These are phyloP conservation scores for Castanea mollissima DNA, from an alignment of 306 rosid genomes.

Conservation along the genomic window DNA sequence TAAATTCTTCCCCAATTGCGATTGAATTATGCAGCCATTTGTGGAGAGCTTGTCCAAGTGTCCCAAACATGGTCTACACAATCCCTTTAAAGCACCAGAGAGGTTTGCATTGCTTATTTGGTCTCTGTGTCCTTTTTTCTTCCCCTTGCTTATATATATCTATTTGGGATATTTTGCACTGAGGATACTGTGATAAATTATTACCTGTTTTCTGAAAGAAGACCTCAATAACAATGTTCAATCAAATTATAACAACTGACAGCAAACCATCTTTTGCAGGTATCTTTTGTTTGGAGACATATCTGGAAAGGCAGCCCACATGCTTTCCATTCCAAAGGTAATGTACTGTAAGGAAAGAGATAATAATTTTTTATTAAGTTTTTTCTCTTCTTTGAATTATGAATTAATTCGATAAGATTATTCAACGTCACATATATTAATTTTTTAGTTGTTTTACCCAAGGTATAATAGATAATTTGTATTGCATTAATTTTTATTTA, in stretches of 20 bases:
- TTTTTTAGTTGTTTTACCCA: neutral
- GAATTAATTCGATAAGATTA: neutral
- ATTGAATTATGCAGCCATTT: conserved; percentile 61
- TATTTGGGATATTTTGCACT: neutral
- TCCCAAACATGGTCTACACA: conserved; percentile 94
- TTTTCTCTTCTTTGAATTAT: neutral
- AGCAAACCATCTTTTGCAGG: conserved; percentile 41
- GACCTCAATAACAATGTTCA: neutral
- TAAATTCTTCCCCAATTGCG: neutral
- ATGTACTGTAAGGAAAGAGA: conserved; percentile 8
- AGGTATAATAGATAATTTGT: neutral
- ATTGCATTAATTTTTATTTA: neutral
- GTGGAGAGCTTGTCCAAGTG: conserved; percentile 84
- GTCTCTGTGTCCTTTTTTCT: neutral
- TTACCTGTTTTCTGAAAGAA: neutral
- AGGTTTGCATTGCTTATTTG: conserved; percentile 49
- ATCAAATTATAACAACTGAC: neutral
- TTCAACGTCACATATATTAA: neutral
- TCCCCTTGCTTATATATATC: neutral
- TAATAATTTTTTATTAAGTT: neutral
- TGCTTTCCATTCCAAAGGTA: conserved; percentile 89
- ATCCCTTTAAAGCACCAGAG: conserved; percentile 95
- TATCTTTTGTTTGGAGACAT: conserved; percentile 83
- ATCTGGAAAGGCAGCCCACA: conserved; percentile 82
- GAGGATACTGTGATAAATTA: neutral